These are phyloP conservation scores for Mucor plumbeus DNA, from an alignment of 371 early-diverging fungal species.

Conservation along the genomic window DNA sequence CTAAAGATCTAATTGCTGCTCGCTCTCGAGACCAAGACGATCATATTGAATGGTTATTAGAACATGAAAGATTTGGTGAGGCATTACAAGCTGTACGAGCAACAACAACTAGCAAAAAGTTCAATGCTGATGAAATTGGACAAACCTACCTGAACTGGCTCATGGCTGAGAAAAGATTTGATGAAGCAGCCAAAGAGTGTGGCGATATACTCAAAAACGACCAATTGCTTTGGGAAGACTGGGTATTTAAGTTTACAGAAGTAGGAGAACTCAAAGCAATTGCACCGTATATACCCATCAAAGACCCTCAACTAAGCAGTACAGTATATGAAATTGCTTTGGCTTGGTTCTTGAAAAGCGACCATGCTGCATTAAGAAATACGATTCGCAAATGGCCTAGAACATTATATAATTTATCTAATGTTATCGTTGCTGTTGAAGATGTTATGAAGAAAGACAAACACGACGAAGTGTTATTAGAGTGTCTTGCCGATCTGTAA, in stretches of 20 bases:
- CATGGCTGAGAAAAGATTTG: slow-evolving; percentile 69
- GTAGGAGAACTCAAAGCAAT: slow-evolving; percentile 75
- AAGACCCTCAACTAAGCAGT: slow-evolving; percentile 75
- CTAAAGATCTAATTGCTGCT: slow-evolving; percentile 92
- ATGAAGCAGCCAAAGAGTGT: slow-evolving; percentile 77
- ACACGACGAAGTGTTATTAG: slow-evolving; percentile 63
- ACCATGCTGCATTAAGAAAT: slow-evolving; percentile 60
- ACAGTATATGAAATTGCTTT: slow-evolving; percentile 91
- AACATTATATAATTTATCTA: slow-evolving; percentile 71
- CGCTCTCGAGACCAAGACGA: slow-evolving; percentile 86
- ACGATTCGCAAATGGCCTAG: slow-evolving; percentile 83
- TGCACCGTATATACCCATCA: slow-evolving; percentile 78
- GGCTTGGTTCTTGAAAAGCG: slow-evolving; percentile 67
- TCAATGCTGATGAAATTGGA: slow-evolving; percentile 79
- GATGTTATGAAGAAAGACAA: slow-evolving; percentile 61
- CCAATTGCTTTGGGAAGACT: slow-evolving; percentile 84
- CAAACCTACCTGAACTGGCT: slow-evolving; percentile 80
- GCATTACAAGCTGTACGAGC: slow-evolving; percentile 70
- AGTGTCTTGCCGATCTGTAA: slow-evolving; percentile 80
- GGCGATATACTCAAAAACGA: slow-evolving; percentile 74
- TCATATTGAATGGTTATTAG: slow-evolving; percentile 92
- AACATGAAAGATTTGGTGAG: slow-evolving; percentile 77
- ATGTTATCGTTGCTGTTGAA: slow-evolving; percentile 80
- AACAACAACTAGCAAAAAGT: slow-evolving; percentile 54
- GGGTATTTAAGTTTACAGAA: slow-evolving; percentile 87